Evolutionary conservation across 2,329 filamentous ascomycete genomes (phyloP).

Genomic region (Cladosporium sp.): DNA sequence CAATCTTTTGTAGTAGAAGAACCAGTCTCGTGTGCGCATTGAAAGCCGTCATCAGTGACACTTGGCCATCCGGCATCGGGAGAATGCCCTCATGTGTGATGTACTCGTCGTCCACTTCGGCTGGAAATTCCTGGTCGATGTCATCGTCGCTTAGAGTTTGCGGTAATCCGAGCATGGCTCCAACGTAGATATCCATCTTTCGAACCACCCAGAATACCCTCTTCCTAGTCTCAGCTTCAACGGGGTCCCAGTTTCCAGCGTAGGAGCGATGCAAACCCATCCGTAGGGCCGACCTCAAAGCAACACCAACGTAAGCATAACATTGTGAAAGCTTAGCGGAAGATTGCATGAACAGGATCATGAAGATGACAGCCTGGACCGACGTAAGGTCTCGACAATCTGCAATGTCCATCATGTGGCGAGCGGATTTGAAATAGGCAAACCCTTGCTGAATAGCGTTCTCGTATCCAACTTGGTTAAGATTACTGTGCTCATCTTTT

Average conservation of each 20-base stretch:
- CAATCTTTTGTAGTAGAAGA: conserved; percentile 54
- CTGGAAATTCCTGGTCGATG: conserved; percentile 43
- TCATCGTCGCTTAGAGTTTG: conserved; percentile 45
- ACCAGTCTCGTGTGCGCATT: conserved; percentile 56
- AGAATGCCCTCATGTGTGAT: conserved; percentile 44
- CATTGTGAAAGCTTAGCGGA: conserved; percentile 48
- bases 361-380: conserved; percentile 47
- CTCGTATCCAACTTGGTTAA: conserved; percentile 39
- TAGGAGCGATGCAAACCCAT: conserved; percentile 48
- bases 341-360: conserved; percentile 48
- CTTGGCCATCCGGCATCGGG: conserved; percentile 49
- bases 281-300: conserved; percentile 43
- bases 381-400: conserved; percentile 46
- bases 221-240: conserved; percentile 45
- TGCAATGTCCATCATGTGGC: conserved; percentile 47
- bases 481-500: conserved; percentile 31
- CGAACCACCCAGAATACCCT: conserved; percentile 47
- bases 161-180: conserved; percentile 45
- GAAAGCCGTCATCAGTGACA: conserved; percentile 53
- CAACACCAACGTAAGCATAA: conserved; percentile 48
- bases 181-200: conserved; percentile 48
- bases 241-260: conserved; percentile 40
- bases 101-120: conserved; percentile 46
- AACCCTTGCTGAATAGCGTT: conserved; percentile 45
- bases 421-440: conserved; percentile 43